Conservation (phyloP, 257 asterid genomes). For the Solanum neorickii region DNA sequence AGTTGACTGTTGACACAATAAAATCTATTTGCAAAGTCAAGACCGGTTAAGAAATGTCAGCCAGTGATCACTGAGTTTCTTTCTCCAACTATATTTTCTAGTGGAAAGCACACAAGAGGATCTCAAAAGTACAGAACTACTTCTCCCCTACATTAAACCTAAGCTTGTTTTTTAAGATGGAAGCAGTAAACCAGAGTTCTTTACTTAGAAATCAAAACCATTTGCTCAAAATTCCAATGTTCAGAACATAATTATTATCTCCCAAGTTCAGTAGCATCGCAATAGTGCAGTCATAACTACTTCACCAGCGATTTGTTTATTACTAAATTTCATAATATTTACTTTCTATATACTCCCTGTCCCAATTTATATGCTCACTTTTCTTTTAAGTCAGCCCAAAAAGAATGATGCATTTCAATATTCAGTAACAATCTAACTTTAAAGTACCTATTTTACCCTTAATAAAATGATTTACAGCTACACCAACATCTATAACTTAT, state of each 20-base stretch:
- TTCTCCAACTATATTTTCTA: neutral
- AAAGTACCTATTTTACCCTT: neutral
- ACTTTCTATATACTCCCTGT: neutral
- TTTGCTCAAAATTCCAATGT: neutral
- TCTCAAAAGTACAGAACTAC: neutral
- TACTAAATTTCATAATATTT: no score
- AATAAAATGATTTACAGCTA: neutral
- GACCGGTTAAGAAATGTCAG: neutral
- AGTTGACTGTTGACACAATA: neutral
- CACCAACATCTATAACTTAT: neutral
- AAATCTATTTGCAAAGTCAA: neutral
- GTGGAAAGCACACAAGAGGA: neutral
- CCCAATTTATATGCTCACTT: neutral
- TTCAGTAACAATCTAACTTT: neutral
- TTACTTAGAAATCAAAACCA: neutral
- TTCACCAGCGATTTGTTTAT: neutral
- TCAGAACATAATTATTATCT: neutral
- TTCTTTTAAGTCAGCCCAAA: neutral
- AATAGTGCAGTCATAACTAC: neutral
- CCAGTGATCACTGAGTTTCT: neutral
- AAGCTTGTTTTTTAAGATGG: neutral
- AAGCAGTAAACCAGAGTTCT: neutral
- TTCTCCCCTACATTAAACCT: neutral
- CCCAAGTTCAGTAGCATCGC: neutral
- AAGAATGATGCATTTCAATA: neutral